Conservation (phyloP, 176 grass and related monocot species). For the Carex kokanica region DNA sequence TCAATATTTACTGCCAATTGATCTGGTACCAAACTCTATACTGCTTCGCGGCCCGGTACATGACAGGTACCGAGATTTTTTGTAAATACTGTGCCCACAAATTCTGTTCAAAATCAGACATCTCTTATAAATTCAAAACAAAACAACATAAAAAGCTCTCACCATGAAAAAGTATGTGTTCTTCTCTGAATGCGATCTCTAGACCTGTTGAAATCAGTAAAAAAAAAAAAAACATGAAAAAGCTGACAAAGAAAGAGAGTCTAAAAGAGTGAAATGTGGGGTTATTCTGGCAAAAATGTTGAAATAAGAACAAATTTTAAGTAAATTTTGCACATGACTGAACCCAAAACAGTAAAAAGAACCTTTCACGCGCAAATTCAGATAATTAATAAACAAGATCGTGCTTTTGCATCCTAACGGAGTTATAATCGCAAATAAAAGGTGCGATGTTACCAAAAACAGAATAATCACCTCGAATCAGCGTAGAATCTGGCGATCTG, state of each 20-base stretch:
- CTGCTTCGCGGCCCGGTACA: background rate
- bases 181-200: background rate
- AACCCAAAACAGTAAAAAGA: background rate
- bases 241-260: background rate
- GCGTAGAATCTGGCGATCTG: background rate
- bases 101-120: background rate
- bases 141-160: background rate
- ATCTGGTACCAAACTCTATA: background rate
- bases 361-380: background rate
- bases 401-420: background rate
- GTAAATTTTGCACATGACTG: background rate
- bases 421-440: conserved; percentile 4
- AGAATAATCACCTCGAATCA: background rate
- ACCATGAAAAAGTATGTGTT: conserved; percentile 14
- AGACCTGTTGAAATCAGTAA: background rate
- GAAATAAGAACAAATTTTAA: background rate
- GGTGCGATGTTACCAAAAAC: background rate
- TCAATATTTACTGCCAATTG: background rate
- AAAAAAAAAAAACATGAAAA: background rate
- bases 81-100: background rate
- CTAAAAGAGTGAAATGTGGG: background rate
- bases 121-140: background rate
- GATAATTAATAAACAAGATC: background rate
- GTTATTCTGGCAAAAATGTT: background rate
- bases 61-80: background rate